These are phyloP conservation scores for Annulohypoxylon stygium DNA, from an alignment of 495 filamentous ascomycete species.

Conservation along the genomic window DNA sequence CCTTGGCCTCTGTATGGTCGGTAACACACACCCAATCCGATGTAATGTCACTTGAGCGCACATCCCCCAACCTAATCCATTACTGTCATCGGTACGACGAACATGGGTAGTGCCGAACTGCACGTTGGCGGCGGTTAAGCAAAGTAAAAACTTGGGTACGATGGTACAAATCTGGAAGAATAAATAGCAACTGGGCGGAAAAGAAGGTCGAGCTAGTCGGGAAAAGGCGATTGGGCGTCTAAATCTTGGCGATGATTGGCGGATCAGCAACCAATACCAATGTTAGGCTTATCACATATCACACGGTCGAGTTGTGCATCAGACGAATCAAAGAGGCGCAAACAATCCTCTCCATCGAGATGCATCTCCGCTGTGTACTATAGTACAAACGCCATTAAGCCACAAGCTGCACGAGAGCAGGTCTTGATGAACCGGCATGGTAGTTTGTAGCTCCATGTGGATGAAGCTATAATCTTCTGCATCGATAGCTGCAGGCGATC, in stretches of 20 bases:
- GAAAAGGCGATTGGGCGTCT: constrained; percentile 59
- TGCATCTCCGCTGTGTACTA: constrained; percentile 2
- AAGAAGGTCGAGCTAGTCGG: constrained; percentile 47
- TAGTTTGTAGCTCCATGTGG: constrained; percentile 40
- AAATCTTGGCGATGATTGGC: constrained; percentile 55
- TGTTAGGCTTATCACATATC: constrained; percentile 45
- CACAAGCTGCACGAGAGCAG: neutral
- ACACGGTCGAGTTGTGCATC: constrained; percentile 37
- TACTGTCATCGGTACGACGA: constrained; percentile 41
- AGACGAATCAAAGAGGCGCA: constrained; percentile 37
- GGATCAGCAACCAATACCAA: constrained; percentile 51
- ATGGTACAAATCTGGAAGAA: constrained; percentile 32
- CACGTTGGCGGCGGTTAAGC: constrained; percentile 61
- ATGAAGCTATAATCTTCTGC: constrained; percentile 32
- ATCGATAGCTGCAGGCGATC: constrained; percentile 39
- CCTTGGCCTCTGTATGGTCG: constrained; percentile 40
- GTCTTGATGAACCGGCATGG: constrained; percentile 30
- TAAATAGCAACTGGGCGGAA: constrained; percentile 44
- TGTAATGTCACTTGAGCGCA: constrained; percentile 43
- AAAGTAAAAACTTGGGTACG: constrained; percentile 34
- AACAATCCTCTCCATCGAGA: constrained; percentile 26
- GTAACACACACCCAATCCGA: constrained; percentile 38
- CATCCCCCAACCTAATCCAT: constrained; percentile 30
- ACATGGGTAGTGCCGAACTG: constrained; percentile 52
- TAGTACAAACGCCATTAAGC: neutral